Base-by-base conservation (phyloP, 345 rosid species). In the Rhodomyrtus tomentosa region DNA sequence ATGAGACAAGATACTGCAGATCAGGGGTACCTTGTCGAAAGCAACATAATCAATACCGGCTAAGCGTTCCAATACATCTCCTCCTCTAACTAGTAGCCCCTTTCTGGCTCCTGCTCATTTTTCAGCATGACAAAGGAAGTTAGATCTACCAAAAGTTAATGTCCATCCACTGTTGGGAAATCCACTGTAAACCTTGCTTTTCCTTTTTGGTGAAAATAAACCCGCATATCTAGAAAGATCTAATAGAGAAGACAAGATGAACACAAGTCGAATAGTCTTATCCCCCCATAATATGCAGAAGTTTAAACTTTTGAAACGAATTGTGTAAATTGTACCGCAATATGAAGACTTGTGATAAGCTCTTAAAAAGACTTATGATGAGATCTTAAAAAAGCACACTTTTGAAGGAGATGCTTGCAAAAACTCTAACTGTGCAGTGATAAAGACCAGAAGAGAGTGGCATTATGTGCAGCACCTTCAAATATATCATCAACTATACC, bases 1-100 rank as follows among this genome's bases (percentile, higher is more conserved):
- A 36, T 6, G 7, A 68, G 79, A 36, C 9, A 36, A 36, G 20
- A 5, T 36, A 68, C 79, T 36, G 14, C 3, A 36, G 38, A 68
- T 68, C 45, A 20, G 79, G 38, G 79, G 45, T 36, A 96, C 98
- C 98, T 96, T 96, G 89, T 96, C 99, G 53, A 95, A 88, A 89
- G 98, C 99, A 79, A 95, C 85, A 90, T 88, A 89, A 87, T 94
- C 92, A 79, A 94, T 85, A 86, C 92, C 88, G 58, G 99, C 96
- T 88, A 96, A 89, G 74, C 96, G 98, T 91, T 96, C 98, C 83
- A 95, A 91, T 86, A 93, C 98, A 91, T 95, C 98, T 85, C 98
- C 98, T 87, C 99, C 99, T 91, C 99, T 92, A 88, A 96, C 92
- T 84, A 96, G 94, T 90, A 94, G 96, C 85, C 99, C 99, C 83